phyloP scores from a whole-genome alignment of 164 flowering plant genomes.

The Macadamia integrifolia region DNA sequence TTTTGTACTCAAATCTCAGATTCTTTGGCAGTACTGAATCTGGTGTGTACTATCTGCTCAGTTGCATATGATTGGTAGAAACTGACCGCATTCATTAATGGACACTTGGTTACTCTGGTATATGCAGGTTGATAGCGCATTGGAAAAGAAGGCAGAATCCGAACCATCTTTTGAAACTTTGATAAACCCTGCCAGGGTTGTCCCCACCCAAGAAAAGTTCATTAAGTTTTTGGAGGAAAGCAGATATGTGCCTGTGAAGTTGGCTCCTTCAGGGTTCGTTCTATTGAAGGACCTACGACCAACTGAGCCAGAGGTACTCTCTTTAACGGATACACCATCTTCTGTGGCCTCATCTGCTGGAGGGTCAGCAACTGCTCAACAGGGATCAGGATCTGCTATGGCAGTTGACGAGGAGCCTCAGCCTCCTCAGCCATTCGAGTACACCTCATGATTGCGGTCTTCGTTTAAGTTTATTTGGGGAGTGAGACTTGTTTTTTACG shows the following conservation, averaged over 20 bases:
- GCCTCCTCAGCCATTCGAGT: constrained; percentile 92
- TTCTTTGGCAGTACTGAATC: no score
- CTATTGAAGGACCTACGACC: constrained; percentile 83
- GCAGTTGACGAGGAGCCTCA: constrained; percentile 93
- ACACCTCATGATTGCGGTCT: constrained; percentile 35
- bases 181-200: constrained; percentile 91
- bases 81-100: no score
- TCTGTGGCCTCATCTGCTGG: constrained; percentile 51
- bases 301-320: constrained; percentile 76
- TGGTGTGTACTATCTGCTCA: no score
- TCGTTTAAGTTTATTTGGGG: background rate
- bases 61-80: no score
- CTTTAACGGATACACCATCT: constrained; percentile 83
- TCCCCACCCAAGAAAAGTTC: constrained; percentile 86
- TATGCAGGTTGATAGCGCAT: constrained; percentile 62
- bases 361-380: constrained; percentile 45
- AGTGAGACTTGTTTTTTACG: no score
- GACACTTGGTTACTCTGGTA: no score
- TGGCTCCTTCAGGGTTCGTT: constrained; percentile 87
- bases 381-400: constrained; percentile 63
- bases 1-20: no score
- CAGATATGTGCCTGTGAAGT: constrained; percentile 82
- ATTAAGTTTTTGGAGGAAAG: constrained; percentile 79
- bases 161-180: constrained; percentile 77
- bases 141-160: constrained; percentile 71